phyloP scores from a whole-genome alignment of 2,329 filamentous ascomycete species.

The Metarhizium brunneum region DNA sequence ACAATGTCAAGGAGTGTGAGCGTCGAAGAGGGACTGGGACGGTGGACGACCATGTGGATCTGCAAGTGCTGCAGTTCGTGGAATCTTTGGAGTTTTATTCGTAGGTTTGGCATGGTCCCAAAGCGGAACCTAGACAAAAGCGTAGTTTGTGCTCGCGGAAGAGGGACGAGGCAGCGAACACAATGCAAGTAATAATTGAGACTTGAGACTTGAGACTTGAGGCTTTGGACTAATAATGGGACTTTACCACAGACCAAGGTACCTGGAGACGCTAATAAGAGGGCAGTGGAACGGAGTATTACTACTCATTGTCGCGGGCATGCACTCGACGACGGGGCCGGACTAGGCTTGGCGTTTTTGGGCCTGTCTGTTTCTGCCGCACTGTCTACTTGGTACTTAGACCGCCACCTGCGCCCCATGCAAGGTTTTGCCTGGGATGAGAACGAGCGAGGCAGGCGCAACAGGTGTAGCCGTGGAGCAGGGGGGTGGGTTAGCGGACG shows the following conservation, averaged over 20 bases:
- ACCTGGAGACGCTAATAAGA: neutral
- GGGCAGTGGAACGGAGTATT: neutral
- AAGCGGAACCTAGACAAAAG: neutral
- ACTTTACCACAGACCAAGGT: neutral
- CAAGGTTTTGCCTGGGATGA: neutral
- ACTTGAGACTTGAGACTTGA: neutral
- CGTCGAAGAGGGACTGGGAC: too few species aligned
- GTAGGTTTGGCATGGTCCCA: neutral
- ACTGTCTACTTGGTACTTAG: neutral
- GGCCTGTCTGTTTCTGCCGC: neutral
- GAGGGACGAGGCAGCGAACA: too few species aligned
- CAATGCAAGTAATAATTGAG: too few species aligned
- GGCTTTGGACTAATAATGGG: neutral
- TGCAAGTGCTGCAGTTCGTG: neutral
- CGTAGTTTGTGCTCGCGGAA: neutral
- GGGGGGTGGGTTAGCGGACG: too few species aligned
- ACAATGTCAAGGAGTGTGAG: too few species aligned
- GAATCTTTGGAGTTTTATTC: neutral
- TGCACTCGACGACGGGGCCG: neutral
- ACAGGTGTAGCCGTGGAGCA: neutral
- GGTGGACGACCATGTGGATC: constrained; percentile 1
- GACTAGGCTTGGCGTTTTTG: neutral
- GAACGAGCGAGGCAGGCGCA: neutral
- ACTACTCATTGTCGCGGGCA: neutral
- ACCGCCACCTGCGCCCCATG: too few species aligned